Conservation (phyloP, 73 alveolate species). For the Paramecium sexaurelia region DNA sequence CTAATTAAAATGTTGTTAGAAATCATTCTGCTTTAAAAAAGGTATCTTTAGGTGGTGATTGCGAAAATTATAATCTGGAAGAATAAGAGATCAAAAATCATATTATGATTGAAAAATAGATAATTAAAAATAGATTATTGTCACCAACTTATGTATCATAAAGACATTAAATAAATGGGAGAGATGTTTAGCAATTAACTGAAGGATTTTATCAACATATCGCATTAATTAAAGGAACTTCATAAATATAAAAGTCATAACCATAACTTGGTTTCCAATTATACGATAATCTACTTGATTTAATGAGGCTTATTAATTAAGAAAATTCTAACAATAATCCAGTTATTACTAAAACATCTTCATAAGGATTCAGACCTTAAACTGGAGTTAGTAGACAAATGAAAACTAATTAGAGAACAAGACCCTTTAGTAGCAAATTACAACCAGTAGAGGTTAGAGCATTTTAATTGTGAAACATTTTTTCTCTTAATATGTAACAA, state of each 20-base stretch:
- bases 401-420: not conserved
- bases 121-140: not conserved
- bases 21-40: constrained; percentile 50
- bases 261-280: not conserved
- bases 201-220: constrained; percentile 36
- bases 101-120: not conserved
- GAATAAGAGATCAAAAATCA: not conserved
- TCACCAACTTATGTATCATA: not conserved
- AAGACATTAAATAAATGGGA: not conserved
- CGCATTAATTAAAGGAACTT: not conserved
- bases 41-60: not conserved
- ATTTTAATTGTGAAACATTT: not conserved
- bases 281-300: not conserved
- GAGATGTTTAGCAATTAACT: constrained; percentile 6
- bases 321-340: constrained; percentile 25
- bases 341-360: not conserved
- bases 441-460: not conserved
- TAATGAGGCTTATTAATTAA: not conserved
- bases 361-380: constrained; percentile 51
- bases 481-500: not conserved
- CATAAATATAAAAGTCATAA: not conserved
- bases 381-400: constrained; percentile 10
- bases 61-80: constrained; percentile 33
- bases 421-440: not conserved
- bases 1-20: constrained; percentile 40